Conservation (phyloP, 2,329 filamentous ascomycete species). For the Neonectria magnoliae region DNA sequence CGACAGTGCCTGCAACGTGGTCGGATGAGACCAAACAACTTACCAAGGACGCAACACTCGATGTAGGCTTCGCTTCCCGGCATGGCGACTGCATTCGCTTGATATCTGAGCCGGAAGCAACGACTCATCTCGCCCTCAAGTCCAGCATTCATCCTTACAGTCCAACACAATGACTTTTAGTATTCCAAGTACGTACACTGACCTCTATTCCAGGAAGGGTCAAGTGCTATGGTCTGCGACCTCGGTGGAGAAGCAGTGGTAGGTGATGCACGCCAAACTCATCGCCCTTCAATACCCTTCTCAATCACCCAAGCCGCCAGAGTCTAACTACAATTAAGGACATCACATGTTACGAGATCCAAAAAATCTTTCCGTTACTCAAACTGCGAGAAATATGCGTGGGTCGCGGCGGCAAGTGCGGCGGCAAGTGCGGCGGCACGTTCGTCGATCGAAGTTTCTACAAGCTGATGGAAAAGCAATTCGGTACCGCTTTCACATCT, state of each 20-base stretch:
- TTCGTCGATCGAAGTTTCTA: constrained; percentile 27
- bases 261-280: not conserved
- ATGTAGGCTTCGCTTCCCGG: constrained; percentile 13
- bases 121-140: constrained; percentile 18
- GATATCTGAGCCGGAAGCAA: constrained; percentile 28
- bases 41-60: constrained; percentile 18
- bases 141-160: constrained; percentile 3
- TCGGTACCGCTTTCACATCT: constrained; percentile 21
- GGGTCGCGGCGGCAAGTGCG: constrained; percentile 21
- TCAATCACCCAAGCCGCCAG: too few species aligned
- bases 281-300: too few species aligned
- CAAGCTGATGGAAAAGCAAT: constrained; percentile 19
- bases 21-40: constrained; percentile 20
- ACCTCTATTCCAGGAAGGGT: not conserved
- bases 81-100: constrained; percentile 19
- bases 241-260: constrained; percentile 15
- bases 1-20: constrained; percentile 29
- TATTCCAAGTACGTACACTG: constrained; percentile 50
- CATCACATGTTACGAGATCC: constrained; percentile 8
- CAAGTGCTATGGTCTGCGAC: constrained; percentile 16
- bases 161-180: too few species aligned
- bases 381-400: constrained; percentile 9
- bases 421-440: constrained; percentile 27
- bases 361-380: not conserved
- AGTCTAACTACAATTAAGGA: not conserved